These are phyloP conservation scores for Arthrocladium fulminans DNA, from an alignment of 2,329 filamentous ascomycete species.

Conservation along the genomic window DNA sequence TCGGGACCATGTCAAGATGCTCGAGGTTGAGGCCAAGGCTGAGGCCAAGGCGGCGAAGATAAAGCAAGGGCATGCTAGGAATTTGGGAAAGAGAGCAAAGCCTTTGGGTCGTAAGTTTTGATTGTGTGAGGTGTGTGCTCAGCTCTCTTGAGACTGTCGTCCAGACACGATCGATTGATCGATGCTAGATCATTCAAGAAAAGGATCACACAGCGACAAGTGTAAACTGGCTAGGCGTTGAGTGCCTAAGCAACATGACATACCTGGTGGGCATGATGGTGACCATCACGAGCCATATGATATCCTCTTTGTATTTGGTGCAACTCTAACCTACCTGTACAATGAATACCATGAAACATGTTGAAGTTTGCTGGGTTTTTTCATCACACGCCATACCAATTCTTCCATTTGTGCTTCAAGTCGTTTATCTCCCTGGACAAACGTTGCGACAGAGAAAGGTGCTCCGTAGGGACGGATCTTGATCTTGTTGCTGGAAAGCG, in stretches of 20 bases:
- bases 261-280: background rate
- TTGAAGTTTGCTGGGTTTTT: background rate
- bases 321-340: background rate
- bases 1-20: constrained; percentile 51
- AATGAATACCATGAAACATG: background rate
- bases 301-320: background rate
- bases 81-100: constrained; percentile 60
- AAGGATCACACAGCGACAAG: no score
- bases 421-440: no score
- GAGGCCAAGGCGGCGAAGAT: constrained; percentile 50
- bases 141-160: background rate
- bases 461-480: no score
- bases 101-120: constrained; percentile 55
- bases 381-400: background rate
- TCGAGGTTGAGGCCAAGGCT: constrained; percentile 59
- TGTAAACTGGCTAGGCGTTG: background rate
- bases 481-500: no score
- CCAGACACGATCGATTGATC: background rate
- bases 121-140: background rate
- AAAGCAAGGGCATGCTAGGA: constrained; percentile 57
- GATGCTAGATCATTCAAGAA: background rate
- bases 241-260: background rate
- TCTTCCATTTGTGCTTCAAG: no score
- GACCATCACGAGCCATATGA: background rate
- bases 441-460: no score